Percentiles rank a stretch among this genome's conserved stretches.
phyloP scores from a whole-genome alignment of 139 green algal species.

The Zygnema cylindricum region DNA sequence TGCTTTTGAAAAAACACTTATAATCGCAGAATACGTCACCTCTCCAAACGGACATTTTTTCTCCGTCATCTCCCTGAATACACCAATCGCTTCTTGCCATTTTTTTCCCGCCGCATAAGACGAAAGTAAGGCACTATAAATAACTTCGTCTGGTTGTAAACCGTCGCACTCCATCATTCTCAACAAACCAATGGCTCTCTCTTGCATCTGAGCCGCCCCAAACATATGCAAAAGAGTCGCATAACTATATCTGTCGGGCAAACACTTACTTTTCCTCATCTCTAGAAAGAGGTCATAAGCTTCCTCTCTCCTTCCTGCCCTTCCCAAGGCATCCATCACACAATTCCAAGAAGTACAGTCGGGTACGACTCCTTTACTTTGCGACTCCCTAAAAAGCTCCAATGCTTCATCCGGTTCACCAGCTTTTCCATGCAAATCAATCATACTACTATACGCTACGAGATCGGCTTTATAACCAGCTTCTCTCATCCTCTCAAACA shows the following conservation, averaged over 20 bases:
- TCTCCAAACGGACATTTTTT: neutral
- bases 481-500: neutral
- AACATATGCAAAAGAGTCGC: neutral
- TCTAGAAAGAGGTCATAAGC: slow-evolving; percentile 17
- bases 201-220: neutral
- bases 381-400: slow-evolving; percentile 16
- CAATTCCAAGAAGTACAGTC: slow-evolving; percentile 44
- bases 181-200: neutral
- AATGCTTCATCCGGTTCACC: neutral
- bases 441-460: neutral
- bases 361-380: neutral
- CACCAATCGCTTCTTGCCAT: neutral
- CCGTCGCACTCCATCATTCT: neutral
- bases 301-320: neutral
- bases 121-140: neutral
- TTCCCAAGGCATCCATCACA: slow-evolving; percentile 30
- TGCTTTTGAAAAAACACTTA: slow-evolving; percentile 30
- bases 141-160: neutral
- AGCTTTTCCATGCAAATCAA: neutral
- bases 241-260: slow-evolving; percentile 8
- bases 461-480: neutral
- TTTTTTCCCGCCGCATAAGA: neutral
- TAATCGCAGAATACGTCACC: slow-evolving; percentile 32
- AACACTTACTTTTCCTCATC: slow-evolving; percentile 14
- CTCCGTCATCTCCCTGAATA: neutral